A percentile compares a stretch with the other conserved stretches of the same genome.
These are phyloP conservation scores for Linum usitatissimum DNA, from an alignment of 345 rosid genomes.

Conservation along the genomic window DNA sequence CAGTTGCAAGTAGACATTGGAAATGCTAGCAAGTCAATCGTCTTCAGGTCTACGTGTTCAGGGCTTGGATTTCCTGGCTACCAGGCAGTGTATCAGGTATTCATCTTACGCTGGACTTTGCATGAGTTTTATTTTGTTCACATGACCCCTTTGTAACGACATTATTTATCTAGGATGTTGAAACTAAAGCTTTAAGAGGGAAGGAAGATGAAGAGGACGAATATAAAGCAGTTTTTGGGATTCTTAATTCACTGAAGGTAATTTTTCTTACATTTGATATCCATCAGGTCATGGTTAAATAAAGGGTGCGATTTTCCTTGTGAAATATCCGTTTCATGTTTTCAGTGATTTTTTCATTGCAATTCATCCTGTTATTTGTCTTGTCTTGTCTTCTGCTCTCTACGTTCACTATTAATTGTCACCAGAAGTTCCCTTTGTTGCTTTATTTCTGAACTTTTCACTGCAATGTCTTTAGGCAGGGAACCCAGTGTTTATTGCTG, in stretches of 20 bases:
- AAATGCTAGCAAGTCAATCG: constrained; percentile 42
- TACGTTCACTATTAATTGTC: not conserved
- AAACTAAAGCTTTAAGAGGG: constrained; percentile 42
- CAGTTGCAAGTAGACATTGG: constrained; percentile 75
- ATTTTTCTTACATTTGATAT: not conserved
- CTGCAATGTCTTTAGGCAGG: constrained; percentile 42
- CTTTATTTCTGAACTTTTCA: not conserved
- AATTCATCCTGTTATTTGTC: too few species aligned
- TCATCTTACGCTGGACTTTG: constrained; percentile 1
- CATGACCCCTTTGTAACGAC: constrained; percentile 4
- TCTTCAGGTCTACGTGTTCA: constrained; percentile 64
- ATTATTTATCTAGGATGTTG: constrained; percentile 41
- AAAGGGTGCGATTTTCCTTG: not conserved
- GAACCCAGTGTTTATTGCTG: constrained; percentile 38
- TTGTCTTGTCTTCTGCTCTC: not conserved
- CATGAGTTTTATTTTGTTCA: not conserved
- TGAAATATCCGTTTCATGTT: constrained; percentile 6
- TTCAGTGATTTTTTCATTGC: not conserved
- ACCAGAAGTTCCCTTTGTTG: constrained; percentile 7
- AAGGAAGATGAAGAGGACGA: constrained; percentile 35
- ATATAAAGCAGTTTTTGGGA: constrained; percentile 39
- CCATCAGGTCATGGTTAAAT: constrained; percentile 4
- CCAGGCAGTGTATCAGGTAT: constrained; percentile 80
- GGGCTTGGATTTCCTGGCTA: constrained; percentile 66
- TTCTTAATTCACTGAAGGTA: constrained; percentile 60